These are phyloP conservation scores for Pseudogymnoascus sp. DNA, from an alignment of 2,329 filamentous ascomycete species.

Conservation along the genomic window DNA sequence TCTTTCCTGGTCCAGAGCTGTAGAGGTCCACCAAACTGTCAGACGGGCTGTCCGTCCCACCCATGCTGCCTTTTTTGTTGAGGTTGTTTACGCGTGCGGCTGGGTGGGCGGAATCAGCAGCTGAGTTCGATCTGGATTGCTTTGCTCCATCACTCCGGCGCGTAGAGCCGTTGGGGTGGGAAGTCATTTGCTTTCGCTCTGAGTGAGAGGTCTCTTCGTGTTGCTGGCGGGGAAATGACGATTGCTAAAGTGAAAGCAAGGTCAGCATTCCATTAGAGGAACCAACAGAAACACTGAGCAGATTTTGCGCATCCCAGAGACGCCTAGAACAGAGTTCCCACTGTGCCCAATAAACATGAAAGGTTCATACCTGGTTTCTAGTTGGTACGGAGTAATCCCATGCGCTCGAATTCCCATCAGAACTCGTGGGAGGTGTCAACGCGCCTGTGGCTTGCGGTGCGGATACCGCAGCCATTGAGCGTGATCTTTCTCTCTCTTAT, in stretches of 20 bases:
- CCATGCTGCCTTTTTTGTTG: slow-evolving; percentile 34
- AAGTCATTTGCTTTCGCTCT: slow-evolving; percentile 4
- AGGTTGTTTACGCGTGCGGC: slow-evolving; percentile 31
- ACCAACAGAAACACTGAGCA: neutral
- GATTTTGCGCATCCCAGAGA: neutral
- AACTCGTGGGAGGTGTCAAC: slow-evolving; percentile 27
- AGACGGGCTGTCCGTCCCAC: slow-evolving; percentile 34
- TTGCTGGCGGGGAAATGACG: neutral
- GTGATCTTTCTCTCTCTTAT: slow-evolving; percentile 5
- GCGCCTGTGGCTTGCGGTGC: slow-evolving; percentile 27
- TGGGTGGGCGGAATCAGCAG: slow-evolving; percentile 25
- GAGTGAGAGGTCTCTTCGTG: neutral
- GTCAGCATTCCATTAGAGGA: neutral
- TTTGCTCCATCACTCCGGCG: neutral
- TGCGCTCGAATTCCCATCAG: slow-evolving; percentile 22
- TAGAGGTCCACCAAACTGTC: slow-evolving; percentile 41
- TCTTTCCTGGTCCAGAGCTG: slow-evolving; percentile 18
- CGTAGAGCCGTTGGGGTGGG: slow-evolving; percentile 5
- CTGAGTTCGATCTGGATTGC: slow-evolving; percentile 10
- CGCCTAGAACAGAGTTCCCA: neutral
- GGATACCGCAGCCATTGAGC: slow-evolving; percentile 29
- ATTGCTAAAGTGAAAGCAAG: neutral
- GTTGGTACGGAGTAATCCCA: slow-evolving; percentile 27
- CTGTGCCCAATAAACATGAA: neutral
- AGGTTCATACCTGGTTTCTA: slow-evolving; percentile 23